Evolutionary conservation across 495 filamentous ascomycete genomes (phyloP).

Genomic region (Penicillium atrosanguineum): DNA sequence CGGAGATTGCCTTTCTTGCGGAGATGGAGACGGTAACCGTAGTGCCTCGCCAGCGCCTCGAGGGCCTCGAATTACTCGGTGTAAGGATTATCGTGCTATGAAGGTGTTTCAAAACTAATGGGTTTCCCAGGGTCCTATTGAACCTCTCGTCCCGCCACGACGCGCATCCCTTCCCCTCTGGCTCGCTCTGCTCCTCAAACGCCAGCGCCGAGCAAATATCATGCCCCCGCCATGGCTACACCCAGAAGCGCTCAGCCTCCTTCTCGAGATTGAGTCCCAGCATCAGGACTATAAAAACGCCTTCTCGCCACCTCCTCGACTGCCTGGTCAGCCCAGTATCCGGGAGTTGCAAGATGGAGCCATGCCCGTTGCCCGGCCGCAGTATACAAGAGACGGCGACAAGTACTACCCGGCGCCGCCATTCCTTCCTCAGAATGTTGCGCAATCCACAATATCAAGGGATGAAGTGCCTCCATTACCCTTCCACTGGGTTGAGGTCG

Average conservation of each 20-base stretch:
- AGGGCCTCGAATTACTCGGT: conserved; percentile 76
- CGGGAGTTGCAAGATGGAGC: conserved; percentile 25
- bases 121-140: conserved; percentile 65
- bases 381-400: conserved; percentile 41
- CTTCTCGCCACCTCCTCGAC: conserved; percentile 72
- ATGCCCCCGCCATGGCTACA: conserved; percentile 85
- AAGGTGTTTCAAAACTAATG: conserved; percentile 11
- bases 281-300: conserved; percentile 50
- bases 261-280: conserved; percentile 78
- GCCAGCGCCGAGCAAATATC: conserved; percentile 92
- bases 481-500: conserved; percentile 91
- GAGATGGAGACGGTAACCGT: conserved; percentile 96
- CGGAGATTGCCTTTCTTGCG: conserved; percentile 91
- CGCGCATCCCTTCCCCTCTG: conserved; percentile 82
- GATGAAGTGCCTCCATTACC: conserved; percentile 62
- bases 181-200: conserved; percentile 96
- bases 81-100: conserved; percentile 51
- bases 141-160: conserved; percentile 74
- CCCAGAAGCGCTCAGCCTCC: conserved; percentile 63
- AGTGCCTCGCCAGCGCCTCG: conserved; percentile 85
- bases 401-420: conserved; percentile 43
- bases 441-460: conserved; percentile 22
- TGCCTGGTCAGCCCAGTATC: conserved; percentile 47
- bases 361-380: conserved; percentile 30
- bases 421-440: conserved; percentile 43